phyloP scores from a whole-genome alignment of 202 grass and related monocot species.

The Digitaria exilis region DNA sequence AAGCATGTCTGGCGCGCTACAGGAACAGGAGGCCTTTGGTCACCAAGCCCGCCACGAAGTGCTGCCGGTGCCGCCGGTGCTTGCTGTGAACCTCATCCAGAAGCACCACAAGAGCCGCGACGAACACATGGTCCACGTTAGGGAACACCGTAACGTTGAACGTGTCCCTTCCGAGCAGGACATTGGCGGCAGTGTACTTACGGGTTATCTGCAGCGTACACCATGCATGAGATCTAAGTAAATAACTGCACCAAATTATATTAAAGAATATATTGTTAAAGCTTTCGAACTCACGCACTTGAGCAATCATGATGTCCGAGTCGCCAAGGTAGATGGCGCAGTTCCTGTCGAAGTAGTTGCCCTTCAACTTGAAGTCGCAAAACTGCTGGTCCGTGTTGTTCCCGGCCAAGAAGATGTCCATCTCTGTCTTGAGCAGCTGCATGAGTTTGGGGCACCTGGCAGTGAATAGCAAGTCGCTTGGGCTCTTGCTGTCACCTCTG shows the following conservation, averaged over 20 bases:
- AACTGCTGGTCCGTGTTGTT: constrained; percentile 42
- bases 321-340: constrained; percentile 50
- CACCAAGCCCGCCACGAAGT: too few relatives aligned
- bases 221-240: too few relatives aligned
- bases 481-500: constrained; percentile 51
- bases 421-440: constrained; percentile 28
- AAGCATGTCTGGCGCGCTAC: too few relatives aligned
- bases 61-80: not conserved
- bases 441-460: constrained; percentile 44
- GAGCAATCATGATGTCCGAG: constrained; percentile 50
- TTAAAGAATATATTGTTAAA: too few relatives aligned
- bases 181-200: not conserved
- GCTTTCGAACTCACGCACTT: constrained; percentile 44
- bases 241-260: too few relatives aligned
- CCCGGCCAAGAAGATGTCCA: constrained; percentile 52
- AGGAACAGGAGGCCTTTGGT: too few relatives aligned
- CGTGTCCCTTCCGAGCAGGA: not conserved
- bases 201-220: not conserved
- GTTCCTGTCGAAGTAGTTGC: constrained; percentile 37
- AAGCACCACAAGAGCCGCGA: not conserved
- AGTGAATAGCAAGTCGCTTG: constrained; percentile 43
- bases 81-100: not conserved
- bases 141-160: not conserved
- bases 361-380: constrained; percentile 70
- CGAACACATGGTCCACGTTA: too few relatives aligned